Conservation (phyloP, 2,329 filamentous ascomycete genomes). For the Leptographium galeiforme region DNA sequence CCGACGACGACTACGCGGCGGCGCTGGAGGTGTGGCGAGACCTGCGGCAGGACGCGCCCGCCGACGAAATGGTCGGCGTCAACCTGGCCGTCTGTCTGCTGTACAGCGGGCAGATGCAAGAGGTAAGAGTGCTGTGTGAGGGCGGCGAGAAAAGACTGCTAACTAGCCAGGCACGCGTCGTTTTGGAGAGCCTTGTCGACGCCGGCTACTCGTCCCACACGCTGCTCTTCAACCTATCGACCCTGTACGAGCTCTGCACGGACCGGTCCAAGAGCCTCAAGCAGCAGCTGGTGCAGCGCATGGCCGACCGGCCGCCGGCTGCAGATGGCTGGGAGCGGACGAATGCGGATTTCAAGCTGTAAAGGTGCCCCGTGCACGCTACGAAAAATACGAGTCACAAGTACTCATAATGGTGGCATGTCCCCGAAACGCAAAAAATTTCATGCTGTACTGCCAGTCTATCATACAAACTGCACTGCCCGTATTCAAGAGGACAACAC, state of each 20-base stretch:
- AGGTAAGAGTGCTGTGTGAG: constrained; percentile 30
- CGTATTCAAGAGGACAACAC: neutral
- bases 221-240: constrained; percentile 77
- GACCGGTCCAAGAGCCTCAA: constrained; percentile 63
- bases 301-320: constrained; percentile 46
- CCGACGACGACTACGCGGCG: constrained; percentile 56
- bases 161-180: constrained; percentile 40
- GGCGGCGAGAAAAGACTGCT: constrained; percentile 7
- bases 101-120: constrained; percentile 63
- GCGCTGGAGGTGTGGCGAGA: constrained; percentile 51
- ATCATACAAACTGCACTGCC: neutral
- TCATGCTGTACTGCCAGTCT: no score
- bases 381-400: no score
- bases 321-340: constrained; percentile 55
- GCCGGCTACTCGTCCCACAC: constrained; percentile 58
- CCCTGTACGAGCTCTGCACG: constrained; percentile 82
- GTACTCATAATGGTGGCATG: no score
- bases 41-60: constrained; percentile 23
- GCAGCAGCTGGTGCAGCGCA: constrained; percentile 52
- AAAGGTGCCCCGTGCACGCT: no score
- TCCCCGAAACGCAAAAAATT: no score
- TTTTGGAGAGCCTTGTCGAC: constrained; percentile 54
- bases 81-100: constrained; percentile 76
- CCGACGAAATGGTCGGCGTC: constrained; percentile 60
- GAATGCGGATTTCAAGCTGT: constrained; percentile 67